Conservation (phyloP, 2,329 filamentous ascomycete genomes). For the Microsporum ferrugineum region DNA sequence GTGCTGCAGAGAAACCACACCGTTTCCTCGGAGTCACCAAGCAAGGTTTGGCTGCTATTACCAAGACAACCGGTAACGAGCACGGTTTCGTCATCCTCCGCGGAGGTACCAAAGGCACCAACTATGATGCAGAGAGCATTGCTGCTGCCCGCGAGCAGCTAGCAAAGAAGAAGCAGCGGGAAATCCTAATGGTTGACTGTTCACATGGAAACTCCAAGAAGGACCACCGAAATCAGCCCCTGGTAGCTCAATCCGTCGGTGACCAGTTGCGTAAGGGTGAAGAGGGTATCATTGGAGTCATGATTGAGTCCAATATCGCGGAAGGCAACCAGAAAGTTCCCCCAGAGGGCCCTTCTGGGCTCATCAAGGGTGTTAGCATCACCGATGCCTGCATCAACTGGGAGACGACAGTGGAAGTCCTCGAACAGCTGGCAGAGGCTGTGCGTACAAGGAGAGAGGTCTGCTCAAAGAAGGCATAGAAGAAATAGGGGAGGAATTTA, state of each 20-base stretch:
- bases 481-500: not conserved
- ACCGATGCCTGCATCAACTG: conserved; percentile 95
- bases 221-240: conserved; percentile 94
- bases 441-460: conserved; percentile 60
- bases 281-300: conserved; percentile 83
- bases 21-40: conserved; percentile 98
- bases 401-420: conserved; percentile 68
- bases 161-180: conserved; percentile 57
- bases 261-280: conserved; percentile 80
- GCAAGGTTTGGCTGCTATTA: conserved; percentile 87
- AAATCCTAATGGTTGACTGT: conserved; percentile 93
- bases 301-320: conserved; percentile 97
- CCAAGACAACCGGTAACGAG: conserved; percentile 86
- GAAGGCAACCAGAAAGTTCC: conserved; percentile 92
- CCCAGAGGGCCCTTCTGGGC: conserved; percentile 66
- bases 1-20: conserved; percentile 80
- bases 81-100: conserved; percentile 95
- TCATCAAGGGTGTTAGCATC: conserved; percentile 91
- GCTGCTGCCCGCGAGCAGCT: conserved; percentile 71
- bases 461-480: conserved; percentile 11
- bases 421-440: conserved; percentile 76
- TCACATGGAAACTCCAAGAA: conserved; percentile 93
- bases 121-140: conserved; percentile 81
- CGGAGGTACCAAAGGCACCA: conserved; percentile 84
- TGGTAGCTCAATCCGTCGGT: conserved; percentile 71